A percentile compares a stretch with the other conserved stretches of the same genome.
phyloP scores from a whole-genome alignment of 2,329 filamentous ascomycete genomes.

The Talaromyces funiculosus region DNA sequence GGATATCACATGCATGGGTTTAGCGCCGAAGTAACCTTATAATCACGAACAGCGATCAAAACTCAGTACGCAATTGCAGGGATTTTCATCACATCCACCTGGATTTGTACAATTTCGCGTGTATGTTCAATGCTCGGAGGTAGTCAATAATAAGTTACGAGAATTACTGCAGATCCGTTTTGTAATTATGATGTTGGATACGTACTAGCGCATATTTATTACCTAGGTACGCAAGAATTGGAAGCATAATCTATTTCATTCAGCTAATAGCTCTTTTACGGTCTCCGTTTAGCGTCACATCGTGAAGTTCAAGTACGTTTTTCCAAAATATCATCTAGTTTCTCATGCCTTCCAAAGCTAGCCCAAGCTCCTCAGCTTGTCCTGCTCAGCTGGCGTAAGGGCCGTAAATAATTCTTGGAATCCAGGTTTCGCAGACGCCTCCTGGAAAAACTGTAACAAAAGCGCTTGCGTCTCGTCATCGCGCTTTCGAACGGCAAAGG shows the following conservation, averaged over 20 bases:
- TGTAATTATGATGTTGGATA: background rate
- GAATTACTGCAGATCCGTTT: background rate
- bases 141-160: background rate
- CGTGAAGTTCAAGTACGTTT: background rate
- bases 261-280: background rate
- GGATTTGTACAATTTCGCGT: background rate
- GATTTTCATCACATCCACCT: background rate
- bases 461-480: slow-evolving; percentile 90
- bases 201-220: background rate
- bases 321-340: background rate
- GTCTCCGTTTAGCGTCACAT: background rate
- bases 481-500: slow-evolving; percentile 54
- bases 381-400: slow-evolving; percentile 49
- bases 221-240: background rate
- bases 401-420: slow-evolving; percentile 52
- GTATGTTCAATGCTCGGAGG: background rate
- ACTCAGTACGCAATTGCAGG: background rate
- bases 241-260: background rate
- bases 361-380: slow-evolving; percentile 32
- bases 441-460: slow-evolving; percentile 72
- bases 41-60: background rate
- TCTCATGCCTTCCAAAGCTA: background rate
- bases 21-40: background rate
- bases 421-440: slow-evolving; percentile 47
- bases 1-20: background rate